These are phyloP conservation scores for Manihot esculenta DNA, from an alignment of 441 rosid species.

Conservation along the genomic window DNA sequence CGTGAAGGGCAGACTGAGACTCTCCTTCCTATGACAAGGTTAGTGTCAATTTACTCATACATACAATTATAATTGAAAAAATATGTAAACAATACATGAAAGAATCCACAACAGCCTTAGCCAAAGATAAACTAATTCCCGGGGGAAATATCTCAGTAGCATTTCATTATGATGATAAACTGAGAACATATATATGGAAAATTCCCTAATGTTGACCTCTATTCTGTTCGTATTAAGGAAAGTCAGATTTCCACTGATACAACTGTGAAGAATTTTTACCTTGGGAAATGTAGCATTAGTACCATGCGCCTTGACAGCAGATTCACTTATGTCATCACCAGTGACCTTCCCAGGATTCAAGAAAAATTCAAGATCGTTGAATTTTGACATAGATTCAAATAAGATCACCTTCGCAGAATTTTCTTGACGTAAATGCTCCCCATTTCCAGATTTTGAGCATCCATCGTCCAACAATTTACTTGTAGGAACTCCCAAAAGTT, in stretches of 20 bases:
- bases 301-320: conserved; percentile 26
- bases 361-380: conserved; percentile 84
- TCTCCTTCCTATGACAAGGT: conserved; percentile 41
- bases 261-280: conserved; percentile 47
- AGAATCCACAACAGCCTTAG: not conserved
- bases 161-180: not conserved
- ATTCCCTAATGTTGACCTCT: not conserved
- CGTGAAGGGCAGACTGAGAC: conserved; percentile 25
- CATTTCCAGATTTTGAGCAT: conserved; percentile 32
- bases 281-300: conserved; percentile 28
- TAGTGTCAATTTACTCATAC: conserved; percentile 12
- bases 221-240: not conserved
- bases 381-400: conserved; percentile 68
- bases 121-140: conserved; percentile 1
- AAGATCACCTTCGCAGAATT: conserved; percentile 49
- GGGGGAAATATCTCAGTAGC: not conserved
- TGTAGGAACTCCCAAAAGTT: conserved; percentile 31
- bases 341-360: conserved; percentile 71
- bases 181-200: not conserved
- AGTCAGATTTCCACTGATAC: conserved; percentile 38
- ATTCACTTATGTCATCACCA: conserved; percentile 34
- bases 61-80: conserved; percentile 11
- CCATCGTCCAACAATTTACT: conserved; percentile 25
- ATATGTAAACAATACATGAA: conserved; percentile 13
- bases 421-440: conserved; percentile 34